phyloP scores from a whole-genome alignment of 805 yeast species.

The Barnettozyma wickerhamii region DNA sequence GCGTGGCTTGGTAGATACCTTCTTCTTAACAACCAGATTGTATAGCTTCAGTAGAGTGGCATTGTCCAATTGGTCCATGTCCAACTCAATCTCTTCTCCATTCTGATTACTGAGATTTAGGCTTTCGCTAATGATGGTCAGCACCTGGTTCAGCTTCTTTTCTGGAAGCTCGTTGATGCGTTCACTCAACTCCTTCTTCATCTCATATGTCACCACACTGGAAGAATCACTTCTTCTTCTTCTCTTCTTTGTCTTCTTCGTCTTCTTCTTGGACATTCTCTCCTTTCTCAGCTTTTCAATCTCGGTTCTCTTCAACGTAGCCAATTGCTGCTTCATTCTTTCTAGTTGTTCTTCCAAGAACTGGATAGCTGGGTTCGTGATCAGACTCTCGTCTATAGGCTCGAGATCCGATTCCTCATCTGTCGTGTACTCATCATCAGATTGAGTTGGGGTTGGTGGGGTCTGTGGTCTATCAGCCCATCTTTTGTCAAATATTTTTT shows the following conservation, averaged over 20 bases:
- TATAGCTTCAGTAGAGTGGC: constrained; percentile 77
- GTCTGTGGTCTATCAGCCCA: constrained; percentile 86
- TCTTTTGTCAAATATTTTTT: constrained; percentile 76
- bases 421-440: constrained; percentile 31
- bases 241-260: constrained; percentile 31
- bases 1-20: constrained; percentile 10
- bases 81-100: constrained; percentile 94
- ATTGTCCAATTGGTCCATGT: constrained; percentile 89
- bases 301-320: constrained; percentile 74
- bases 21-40: constrained; percentile 66
- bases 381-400: constrained; percentile 54
- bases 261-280: constrained; percentile 41
- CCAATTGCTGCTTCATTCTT: constrained; percentile 82
- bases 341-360: constrained; percentile 82
- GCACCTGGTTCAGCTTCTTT: constrained; percentile 75
- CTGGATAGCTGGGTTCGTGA: constrained; percentile 86
- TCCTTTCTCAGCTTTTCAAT: constrained; percentile 62
- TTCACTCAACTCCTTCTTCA: constrained; percentile 92
- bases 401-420: constrained; percentile 49
- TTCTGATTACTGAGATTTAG: constrained; percentile 51
- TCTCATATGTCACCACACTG: constrained; percentile 74
- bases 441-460: constrained; percentile 31
- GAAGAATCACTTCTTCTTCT: constrained; percentile 25
- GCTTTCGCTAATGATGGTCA: constrained; percentile 78
- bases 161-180: constrained; percentile 75